Evolutionary conservation across 768 basidiomycete species (phyloP).

Genomic region (Mycena olivaceomarginata): DNA sequence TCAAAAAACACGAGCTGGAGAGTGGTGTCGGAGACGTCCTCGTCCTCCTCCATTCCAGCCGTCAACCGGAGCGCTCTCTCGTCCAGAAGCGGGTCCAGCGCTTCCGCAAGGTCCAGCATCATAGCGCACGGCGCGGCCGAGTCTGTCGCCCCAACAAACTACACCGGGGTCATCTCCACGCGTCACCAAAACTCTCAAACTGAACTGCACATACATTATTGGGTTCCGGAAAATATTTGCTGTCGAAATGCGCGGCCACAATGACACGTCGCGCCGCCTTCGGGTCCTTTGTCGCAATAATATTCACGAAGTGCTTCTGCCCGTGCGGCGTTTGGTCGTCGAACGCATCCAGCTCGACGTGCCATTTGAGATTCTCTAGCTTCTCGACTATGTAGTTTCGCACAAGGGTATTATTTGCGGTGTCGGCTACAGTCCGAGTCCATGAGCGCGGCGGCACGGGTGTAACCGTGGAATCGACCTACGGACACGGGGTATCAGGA

Average conservation of each 20-base stretch:
- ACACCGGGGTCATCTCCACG: constrained; percentile 37
- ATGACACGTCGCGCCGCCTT: constrained; percentile 86
- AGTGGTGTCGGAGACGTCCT: constrained; percentile 88
- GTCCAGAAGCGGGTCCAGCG: constrained; percentile 84
- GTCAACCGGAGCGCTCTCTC: constrained; percentile 73
- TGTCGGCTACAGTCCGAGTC: constrained; percentile 69
- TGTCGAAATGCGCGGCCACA: constrained; percentile 95
- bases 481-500: constrained; percentile 92
- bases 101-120: constrained; percentile 93
- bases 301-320: constrained; percentile 86
- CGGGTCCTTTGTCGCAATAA: constrained; percentile 97
- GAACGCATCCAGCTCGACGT: constrained; percentile 91
- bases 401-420: constrained; percentile 87
- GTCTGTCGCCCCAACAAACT: constrained; percentile 99
- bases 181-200: not conserved
- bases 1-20: constrained; percentile 97
- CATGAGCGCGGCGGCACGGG: constrained; percentile 15
- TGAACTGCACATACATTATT: constrained; percentile 76
- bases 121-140: constrained; percentile 97
- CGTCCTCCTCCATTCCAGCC: constrained; percentile 77
- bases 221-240: constrained; percentile 87
- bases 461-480: constrained; percentile 53
- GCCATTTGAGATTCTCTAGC: constrained; percentile 87
- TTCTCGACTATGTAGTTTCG: constrained; percentile 87
- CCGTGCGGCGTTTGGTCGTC: constrained; percentile 89